Percentiles rank a stretch among this genome's conserved stretches.
Conservation (phyloP, 1,284 basidiomycete genomes). For the Coniophora puteana region DNA sequence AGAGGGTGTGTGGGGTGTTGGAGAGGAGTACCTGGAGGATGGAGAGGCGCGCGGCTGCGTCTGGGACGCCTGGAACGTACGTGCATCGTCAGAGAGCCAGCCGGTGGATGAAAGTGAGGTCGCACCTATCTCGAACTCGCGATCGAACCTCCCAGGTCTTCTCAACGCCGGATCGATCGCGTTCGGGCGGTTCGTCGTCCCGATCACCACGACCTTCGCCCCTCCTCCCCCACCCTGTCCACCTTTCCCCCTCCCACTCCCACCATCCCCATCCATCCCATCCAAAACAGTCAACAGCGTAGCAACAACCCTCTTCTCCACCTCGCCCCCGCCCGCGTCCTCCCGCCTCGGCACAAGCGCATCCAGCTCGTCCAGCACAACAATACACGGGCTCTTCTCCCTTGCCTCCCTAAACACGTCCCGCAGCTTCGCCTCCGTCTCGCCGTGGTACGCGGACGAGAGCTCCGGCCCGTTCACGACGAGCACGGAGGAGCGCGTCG, state of each 20-base stretch:
- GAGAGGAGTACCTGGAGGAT: conserved; percentile 84
- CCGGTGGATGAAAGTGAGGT: conserved; percentile 2
- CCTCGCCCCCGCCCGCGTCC: conserved; percentile 85
- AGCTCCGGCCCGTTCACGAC: conserved; percentile 95
- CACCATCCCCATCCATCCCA: conserved; percentile 72
- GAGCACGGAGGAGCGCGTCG: conserved; percentile 77
- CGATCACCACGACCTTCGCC: conserved; percentile 86
- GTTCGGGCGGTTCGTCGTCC: conserved; percentile 96
- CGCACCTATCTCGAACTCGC: conserved; percentile 94
- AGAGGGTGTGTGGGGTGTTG: conserved; percentile 77
- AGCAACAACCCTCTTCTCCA: conserved; percentile 94
- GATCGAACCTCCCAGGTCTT: conserved; percentile 92
- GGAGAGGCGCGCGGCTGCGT: conserved; percentile 74
- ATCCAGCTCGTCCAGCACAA: conserved; percentile 96
- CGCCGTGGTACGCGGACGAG: conserved; percentile 93
- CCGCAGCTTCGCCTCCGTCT: conserved; percentile 90
- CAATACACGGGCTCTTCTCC: conserved; percentile 81
- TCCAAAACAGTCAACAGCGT: conserved; percentile 95
- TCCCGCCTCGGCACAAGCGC: conserved; percentile 90
- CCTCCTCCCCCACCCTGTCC: conserved; percentile 40
- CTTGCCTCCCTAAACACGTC: conserved; percentile 88
- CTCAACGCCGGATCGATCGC: conserved; percentile 95
- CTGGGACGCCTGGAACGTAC: conserved; percentile 72
- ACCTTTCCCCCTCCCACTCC: conserved; percentile 63
- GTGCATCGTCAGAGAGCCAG: conserved; percentile 1